Conservation (phyloP, 2,329 filamentous ascomycete species). For the Xenosphaeropsis pyriputrescens region DNA sequence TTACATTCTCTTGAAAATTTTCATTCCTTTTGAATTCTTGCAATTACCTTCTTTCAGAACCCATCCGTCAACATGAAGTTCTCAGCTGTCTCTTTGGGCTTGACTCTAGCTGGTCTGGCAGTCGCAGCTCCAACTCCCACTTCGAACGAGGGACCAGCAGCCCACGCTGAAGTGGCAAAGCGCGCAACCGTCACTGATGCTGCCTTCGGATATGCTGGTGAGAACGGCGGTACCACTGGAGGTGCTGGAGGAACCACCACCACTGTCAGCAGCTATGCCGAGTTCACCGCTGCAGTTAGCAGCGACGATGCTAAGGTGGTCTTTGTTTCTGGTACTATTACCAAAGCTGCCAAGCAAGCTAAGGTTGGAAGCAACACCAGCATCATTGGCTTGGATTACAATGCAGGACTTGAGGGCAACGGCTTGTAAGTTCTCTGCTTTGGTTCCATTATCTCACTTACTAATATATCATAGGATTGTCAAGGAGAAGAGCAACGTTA, state of each 20-base stretch:
- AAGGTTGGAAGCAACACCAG: slow-evolving; percentile 32
- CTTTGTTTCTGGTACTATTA: slow-evolving; percentile 29
- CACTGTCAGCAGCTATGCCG: slow-evolving; percentile 34
- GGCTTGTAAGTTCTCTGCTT: slow-evolving; percentile 13
- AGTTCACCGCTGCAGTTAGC: slow-evolving; percentile 32
- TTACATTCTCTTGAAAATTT: too few relatives aligned
- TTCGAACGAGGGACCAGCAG: slow-evolving; percentile 23
- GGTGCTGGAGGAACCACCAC: slow-evolving; percentile 37
- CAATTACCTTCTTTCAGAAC: too few relatives aligned
- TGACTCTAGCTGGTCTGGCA: slow-evolving; percentile 29
- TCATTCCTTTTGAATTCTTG: too few relatives aligned
- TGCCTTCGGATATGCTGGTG: slow-evolving; percentile 26
- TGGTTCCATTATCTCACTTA: slow-evolving; percentile 13
- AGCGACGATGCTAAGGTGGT: slow-evolving; percentile 29
- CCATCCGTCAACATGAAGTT: slow-evolving; percentile 30
- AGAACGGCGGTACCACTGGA: slow-evolving; percentile 36
- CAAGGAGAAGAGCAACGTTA: slow-evolving; percentile 38
- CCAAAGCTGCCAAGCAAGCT: slow-evolving; percentile 24
- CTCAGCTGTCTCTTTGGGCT: slow-evolving; percentile 27
- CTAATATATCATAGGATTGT: slow-evolving; percentile 35
- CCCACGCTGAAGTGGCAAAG: slow-evolving; percentile 23
- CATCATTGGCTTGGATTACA: slow-evolving; percentile 27
- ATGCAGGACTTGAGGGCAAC: slow-evolving; percentile 9
- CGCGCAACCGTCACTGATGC: slow-evolving; percentile 20
- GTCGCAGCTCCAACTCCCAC: slow-evolving; percentile 34